phyloP scores from a whole-genome alignment of 305 asterid species.

The Petunia hybrid region DNA sequence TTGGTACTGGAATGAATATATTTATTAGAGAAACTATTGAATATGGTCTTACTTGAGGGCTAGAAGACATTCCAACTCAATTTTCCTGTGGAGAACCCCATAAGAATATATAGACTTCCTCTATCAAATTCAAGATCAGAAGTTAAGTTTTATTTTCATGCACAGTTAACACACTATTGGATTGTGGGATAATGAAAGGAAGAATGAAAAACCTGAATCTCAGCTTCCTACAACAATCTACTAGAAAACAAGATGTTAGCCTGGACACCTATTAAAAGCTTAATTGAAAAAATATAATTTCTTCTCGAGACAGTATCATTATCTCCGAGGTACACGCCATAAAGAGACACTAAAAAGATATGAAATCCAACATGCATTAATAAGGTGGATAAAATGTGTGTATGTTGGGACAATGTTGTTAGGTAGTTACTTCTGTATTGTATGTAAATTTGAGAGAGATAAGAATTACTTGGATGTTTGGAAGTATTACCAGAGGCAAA shows the following conservation, averaged over 20 bases:
- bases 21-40: not conserved
- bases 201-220: too few relatives aligned
- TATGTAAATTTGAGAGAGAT: not conserved
- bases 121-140: too few relatives aligned
- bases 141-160: too few relatives aligned
- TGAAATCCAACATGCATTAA: not conserved
- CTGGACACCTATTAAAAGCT: too few relatives aligned
- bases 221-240: too few relatives aligned
- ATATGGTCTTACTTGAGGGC: not conserved
- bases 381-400: not conserved
- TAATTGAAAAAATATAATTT: not conserved
- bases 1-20: not conserved
- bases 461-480: constrained; percentile 52
- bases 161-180: too few relatives aligned
- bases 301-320: not conserved
- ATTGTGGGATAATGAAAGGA: too few relatives aligned
- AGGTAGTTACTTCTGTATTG: not conserved
- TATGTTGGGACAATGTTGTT: not conserved
- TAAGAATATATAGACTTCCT: too few relatives aligned
- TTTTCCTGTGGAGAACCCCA: too few relatives aligned
- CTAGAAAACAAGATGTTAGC: too few relatives aligned
- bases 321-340: not conserved
- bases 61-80: too few relatives aligned
- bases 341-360: too few relatives aligned
- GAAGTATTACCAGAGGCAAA: constrained; percentile 66